Base-by-base conservation (phyloP, 331 rosid genomes). In the Saraca asoca region DNA sequence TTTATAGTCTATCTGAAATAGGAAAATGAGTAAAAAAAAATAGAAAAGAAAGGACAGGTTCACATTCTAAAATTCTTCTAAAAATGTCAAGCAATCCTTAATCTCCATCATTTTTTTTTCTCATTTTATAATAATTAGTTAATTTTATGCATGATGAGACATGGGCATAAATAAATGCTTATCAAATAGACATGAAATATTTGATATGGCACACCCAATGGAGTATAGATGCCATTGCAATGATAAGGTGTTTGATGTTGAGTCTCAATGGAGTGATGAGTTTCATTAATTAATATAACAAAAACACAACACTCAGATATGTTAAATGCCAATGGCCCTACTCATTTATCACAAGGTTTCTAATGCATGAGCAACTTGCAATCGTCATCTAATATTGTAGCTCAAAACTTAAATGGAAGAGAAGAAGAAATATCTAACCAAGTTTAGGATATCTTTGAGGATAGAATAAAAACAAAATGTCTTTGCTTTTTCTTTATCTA, bases 181-280 rank as follows among this genome's bases (percentile, higher is more conserved):
- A 62, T 4, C 12, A 41, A 2, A 39, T 51, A 51, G 65, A 52
- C 66, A 31, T 61, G 59, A 68, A 68, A 69, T 51, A 68, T 59
- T 67, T 51, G 51, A 74, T 66, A 58, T 37, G 68, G 18, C 51
- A 48, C 63, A 10, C 52, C 7, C 15, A 20, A 17, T 44, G 50
- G 31, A 39, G 14, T 18, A 33, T 42, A 46, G 60, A 53, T 68
- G 59, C 61, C 11, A 45, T 64, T 61, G 60, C 65, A 60, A 68
- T 68, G 59, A 75, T 68, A 75, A 61, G 66, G 79, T 41, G 51
- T 45, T 54, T 43, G 65, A 52, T 68, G 70, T 48, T 51, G 20
- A 44, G 65, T 52, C 37, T 59, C 44, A 51, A 59, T 48, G 37
- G 14, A 4, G 42, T 41, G 44, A 29, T 41, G 44, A 29, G 35